A percentile compares a stretch with the other conserved stretches of the same genome.
phyloP scores from a whole-genome alignment of 768 basidiomycete genomes.

The Serendipita indica region DNA sequence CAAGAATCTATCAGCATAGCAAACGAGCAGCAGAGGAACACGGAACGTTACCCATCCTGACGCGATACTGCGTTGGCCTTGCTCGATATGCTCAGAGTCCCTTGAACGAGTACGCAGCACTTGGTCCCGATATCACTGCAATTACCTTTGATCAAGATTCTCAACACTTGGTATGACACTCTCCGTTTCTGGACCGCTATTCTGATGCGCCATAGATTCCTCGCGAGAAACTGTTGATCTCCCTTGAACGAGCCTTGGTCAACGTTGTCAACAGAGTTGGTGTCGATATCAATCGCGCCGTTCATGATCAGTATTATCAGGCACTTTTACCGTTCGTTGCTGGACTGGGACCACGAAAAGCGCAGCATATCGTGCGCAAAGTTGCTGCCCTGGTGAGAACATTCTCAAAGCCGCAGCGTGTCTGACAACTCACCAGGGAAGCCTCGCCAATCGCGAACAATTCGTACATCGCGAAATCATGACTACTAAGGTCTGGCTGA shows the following conservation, averaged over 20 bases:
- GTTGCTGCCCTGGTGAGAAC: conserved; percentile 56
- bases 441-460: conserved; percentile 71
- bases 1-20: conserved; percentile 86
- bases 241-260: conserved; percentile 76
- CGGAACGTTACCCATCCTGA: conserved; percentile 54
- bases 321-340: conserved; percentile 78
- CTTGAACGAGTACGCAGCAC: conserved; percentile 81
- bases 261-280: conserved; percentile 87
- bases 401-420: not conserved
- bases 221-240: conserved; percentile 61
- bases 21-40: conserved; percentile 75
- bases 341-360: conserved; percentile 90
- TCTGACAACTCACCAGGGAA: conserved; percentile 40
- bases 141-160: conserved; percentile 73
- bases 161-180: conserved; percentile 58
- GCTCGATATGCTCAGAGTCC: conserved; percentile 90
- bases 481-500: conserved; percentile 79
- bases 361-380: conserved; percentile 66
- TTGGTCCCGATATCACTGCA: conserved; percentile 71
- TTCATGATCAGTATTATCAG: conserved; percentile 78
- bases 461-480: conserved; percentile 70
- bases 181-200: conserved; percentile 7
- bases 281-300: conserved; percentile 90
- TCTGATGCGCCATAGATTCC: conserved; percentile 44
- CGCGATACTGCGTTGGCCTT: conserved; percentile 86